These are phyloP conservation scores for Erucastrum elatum DNA, from an alignment of 345 rosid genomes.

Conservation along the genomic window DNA sequence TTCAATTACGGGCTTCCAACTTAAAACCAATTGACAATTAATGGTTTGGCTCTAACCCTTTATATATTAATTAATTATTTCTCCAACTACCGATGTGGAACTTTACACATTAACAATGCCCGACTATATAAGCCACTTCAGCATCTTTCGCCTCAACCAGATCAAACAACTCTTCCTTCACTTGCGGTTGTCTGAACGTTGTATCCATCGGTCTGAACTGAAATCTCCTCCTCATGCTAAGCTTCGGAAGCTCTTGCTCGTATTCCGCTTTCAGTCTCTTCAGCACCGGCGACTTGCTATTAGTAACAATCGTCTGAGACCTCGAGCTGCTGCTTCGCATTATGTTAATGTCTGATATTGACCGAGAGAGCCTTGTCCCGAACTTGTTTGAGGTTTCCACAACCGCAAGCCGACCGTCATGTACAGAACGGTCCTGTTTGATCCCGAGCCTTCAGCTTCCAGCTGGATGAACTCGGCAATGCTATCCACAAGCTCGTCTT, in stretches of 20 bases:
- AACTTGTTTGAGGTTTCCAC: slow-evolving; percentile 75
- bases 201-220: slow-evolving; percentile 63
- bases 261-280: slow-evolving; percentile 58
- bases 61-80: too few species aligned
- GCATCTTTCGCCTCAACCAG: slow-evolving; percentile 78
- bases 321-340: slow-evolving; percentile 46
- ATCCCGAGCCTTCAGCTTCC: slow-evolving; percentile 68
- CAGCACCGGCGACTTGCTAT: slow-evolving; percentile 68
- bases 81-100: too few species aligned
- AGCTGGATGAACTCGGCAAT: slow-evolving; percentile 90
- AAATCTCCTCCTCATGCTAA: slow-evolving; percentile 46
- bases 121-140: slow-evolving; percentile 74
- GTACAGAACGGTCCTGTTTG: slow-evolving; percentile 47
- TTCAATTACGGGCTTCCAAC: too few species aligned
- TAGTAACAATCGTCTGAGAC: slow-evolving; percentile 41
- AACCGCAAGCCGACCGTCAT: slow-evolving; percentile 75
- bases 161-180: slow-evolving; percentile 74
- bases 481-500: slow-evolving; percentile 75
- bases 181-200: slow-evolving; percentile 53
- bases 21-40: too few species aligned
- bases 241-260: slow-evolving; percentile 59
- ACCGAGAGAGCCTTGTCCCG: slow-evolving; percentile 60
- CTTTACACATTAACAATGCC: too few species aligned
- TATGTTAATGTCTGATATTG: slow-evolving; percentile 42
- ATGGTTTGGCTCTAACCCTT: too few species aligned